Evolutionary conservation across 768 basidiomycete genomes (phyloP), one percentile per base, ranked within the genome.

Genomic region (Lepiota venenata): DNA sequence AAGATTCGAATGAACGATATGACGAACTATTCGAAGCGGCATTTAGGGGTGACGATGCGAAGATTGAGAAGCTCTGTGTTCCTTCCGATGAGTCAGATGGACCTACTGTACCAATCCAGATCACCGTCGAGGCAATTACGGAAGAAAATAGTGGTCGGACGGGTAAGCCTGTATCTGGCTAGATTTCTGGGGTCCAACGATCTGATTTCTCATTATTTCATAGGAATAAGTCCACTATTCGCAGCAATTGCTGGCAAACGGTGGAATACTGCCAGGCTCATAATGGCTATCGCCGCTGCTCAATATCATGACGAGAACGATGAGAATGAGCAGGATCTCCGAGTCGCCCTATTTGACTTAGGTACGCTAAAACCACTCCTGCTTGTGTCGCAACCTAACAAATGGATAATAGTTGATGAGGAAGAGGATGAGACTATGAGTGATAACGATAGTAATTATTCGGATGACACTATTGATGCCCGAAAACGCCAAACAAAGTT

Each of bases 11-110:
- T 16, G 53, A 64, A 15, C 55, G 62, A 2, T 85, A 84, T 59
- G 76, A 83, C 44, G 76, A 81, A 55, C 71, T 85, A 0, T 84
- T 70, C 57, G 80, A 82, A 58, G 84, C 83, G 2, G 81, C 78
- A 59, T 79, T 71, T 62, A 59, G 62, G 2, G 83, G 84, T 1
- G 73, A 83, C 61, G 76, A 79, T 49, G 75, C 68, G 18, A 75
- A 70, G 52, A 71, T 87, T 21, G 69, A 79, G 58, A 64, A 73
- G 20, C 66, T 85, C 5, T 87, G 84, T 62, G 65, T 84, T 15
- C 82, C 82, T 1, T 61, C 71, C 3, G 64, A 71, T 7, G 65
- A 61, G 12, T 50, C 59, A 11, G 61, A 64, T 10, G 60, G 54
- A 6, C 61, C 65, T 16, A 48, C 57, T 14, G 60, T 57, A 6